phyloP scores from a whole-genome alignment of 306 rosid genomes.

The Vigna mungo region DNA sequence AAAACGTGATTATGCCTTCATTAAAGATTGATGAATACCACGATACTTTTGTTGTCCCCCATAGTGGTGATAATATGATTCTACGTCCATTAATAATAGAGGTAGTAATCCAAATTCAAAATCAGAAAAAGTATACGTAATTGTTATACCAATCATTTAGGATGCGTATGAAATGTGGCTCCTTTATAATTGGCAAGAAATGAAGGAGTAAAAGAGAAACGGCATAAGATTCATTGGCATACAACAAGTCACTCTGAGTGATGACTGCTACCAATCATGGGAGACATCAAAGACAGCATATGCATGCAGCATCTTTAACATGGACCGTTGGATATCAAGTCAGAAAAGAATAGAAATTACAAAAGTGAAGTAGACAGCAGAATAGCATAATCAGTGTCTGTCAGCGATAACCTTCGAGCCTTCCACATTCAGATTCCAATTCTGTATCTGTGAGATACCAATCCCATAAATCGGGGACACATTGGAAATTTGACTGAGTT shows the following conservation, averaged over 20 bases:
- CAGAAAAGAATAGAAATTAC: background rate
- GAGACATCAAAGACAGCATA: constrained; percentile 28
- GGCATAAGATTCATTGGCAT: background rate
- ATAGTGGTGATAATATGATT: background rate
- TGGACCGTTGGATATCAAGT: constrained; percentile 25
- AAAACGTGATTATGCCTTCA: too few relatives aligned
- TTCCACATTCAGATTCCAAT: constrained; percentile 26
- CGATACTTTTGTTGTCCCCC: too few relatives aligned
- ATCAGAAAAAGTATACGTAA: background rate
- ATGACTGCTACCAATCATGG: constrained; percentile 15
- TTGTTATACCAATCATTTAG: background rate
- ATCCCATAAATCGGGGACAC: background rate
- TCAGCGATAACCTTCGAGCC: background rate
- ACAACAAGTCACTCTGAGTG: background rate
- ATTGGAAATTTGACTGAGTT: background rate
- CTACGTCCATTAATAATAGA: background rate
- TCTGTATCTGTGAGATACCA: background rate
- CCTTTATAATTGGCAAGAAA: background rate
- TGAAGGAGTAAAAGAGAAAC: constrained; percentile 8
- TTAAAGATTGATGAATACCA: too few relatives aligned
- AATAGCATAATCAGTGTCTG: constrained; percentile 1
- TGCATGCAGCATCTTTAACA: constrained; percentile 34
- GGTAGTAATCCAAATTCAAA: background rate
- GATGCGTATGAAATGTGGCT: constrained; percentile 14
- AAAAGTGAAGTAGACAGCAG: constrained; percentile 13